Evolutionary conservation across 352 stramenopile genomes (phyloP).

Genomic region (Hyaloperonospora brassicae): DNA sequence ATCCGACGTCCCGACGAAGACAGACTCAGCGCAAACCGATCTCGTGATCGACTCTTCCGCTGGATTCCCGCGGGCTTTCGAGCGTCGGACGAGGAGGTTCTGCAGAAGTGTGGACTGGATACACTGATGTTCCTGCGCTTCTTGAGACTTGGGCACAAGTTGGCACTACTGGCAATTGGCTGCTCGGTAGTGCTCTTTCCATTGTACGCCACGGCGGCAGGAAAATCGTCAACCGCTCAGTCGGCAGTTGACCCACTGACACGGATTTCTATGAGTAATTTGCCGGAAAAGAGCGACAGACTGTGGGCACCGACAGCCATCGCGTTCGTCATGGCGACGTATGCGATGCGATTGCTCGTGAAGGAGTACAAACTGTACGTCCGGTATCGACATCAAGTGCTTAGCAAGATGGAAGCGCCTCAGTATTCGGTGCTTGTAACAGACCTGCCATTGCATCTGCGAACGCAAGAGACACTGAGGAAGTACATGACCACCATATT

Average conservation of each 20-base stretch:
- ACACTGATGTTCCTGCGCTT: slow-evolving; percentile 69
- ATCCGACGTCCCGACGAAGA: slow-evolving; percentile 29
- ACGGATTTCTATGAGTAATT: slow-evolving; percentile 71
- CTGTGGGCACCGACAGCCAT: slow-evolving; percentile 58
- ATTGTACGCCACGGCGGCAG: slow-evolving; percentile 50
- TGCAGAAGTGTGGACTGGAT: slow-evolving; percentile 67
- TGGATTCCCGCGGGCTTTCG: slow-evolving; percentile 42
- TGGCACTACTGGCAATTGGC: slow-evolving; percentile 50
- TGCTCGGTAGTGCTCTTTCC: slow-evolving; percentile 59
- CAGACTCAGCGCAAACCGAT: slow-evolving; percentile 21
- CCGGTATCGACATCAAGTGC: slow-evolving; percentile 44
- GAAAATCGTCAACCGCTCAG: slow-evolving; percentile 12
- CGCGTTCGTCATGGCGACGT: slow-evolving; percentile 47
- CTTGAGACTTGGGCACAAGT: slow-evolving; percentile 54
- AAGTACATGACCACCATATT: slow-evolving; percentile 72
- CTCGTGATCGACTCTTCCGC: slow-evolving; percentile 27
- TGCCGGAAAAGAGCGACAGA: slow-evolving; percentile 36
- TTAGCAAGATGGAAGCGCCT: slow-evolving; percentile 41
- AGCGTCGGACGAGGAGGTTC: slow-evolving; percentile 52
- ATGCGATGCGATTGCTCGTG: slow-evolving; percentile 48
- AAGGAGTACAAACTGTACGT: slow-evolving; percentile 65
- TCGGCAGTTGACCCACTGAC: slow-evolving; percentile 42
- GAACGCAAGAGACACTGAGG: slow-evolving; percentile 50
- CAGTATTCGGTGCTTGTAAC: slow-evolving; percentile 75
- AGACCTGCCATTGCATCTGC: slow-evolving; percentile 52